Conservation (phyloP, 106 monocot genomes). For the Platanthera zijinensis region DNA sequence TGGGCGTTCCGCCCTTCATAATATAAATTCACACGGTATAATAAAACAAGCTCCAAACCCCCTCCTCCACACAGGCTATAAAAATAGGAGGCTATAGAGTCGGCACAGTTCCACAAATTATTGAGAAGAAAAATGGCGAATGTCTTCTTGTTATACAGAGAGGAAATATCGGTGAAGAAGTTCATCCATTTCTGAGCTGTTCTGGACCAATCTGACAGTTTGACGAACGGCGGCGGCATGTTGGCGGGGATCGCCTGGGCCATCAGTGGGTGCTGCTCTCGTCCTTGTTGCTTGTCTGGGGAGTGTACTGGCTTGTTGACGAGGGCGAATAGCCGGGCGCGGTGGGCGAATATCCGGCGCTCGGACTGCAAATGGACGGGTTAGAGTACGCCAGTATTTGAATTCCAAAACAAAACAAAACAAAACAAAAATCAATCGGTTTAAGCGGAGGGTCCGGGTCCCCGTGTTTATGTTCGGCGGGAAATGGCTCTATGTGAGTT, state of each 20-base stretch:
- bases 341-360: constrained; percentile 89
- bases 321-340: constrained; percentile 90
- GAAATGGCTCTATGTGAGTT: too few species aligned
- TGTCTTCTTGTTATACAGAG: not conserved
- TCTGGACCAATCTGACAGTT: not conserved
- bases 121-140: too few species aligned
- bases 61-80: too few species aligned
- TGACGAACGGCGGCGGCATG: too few species aligned
- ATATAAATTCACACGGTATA: too few species aligned
- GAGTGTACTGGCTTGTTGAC: constrained; percentile 82
- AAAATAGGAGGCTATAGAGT: too few species aligned
- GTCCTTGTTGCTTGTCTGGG: constrained; percentile 70
- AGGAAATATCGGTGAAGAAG: not conserved
- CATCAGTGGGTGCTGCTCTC: constrained; percentile 36
- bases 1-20: too few species aligned
- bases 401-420: not conserved
- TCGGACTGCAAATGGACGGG: constrained; percentile 48
- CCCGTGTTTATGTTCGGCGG: too few species aligned
- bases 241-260: not conserved
- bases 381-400: not conserved
- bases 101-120: too few species aligned
- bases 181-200: not conserved
- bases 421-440: not conserved
- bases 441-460: too few species aligned
- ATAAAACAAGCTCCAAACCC: too few species aligned